Conservation (phyloP, 208 protist genomes). For the Acanthamoeba culbertsoni region DNA sequence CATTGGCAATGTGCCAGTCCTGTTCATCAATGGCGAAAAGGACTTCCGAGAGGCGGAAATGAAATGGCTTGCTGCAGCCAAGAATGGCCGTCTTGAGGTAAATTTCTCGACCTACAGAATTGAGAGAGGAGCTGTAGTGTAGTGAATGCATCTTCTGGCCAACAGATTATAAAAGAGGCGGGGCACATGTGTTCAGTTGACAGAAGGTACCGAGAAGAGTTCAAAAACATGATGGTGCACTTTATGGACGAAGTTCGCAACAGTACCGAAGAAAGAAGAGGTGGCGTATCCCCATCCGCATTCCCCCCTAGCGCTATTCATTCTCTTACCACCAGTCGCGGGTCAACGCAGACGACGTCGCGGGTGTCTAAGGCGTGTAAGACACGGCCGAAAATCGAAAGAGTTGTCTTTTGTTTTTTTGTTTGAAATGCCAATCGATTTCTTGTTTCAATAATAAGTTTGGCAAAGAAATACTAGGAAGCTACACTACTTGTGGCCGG, state of each 20-base stretch:
- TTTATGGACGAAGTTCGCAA: not conserved
- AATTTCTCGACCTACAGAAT: no score
- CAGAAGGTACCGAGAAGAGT: not conserved
- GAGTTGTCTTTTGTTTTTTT: no score
- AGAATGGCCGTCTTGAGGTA: constrained; percentile 2
- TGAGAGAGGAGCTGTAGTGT: no score
- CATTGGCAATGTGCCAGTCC: not conserved
- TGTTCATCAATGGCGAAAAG: constrained; percentile 30
- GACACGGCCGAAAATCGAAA: no score
- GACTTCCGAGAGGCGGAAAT: constrained; percentile 25
- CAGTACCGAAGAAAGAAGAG: not conserved
- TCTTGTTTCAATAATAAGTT: no score
- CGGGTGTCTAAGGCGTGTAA: no score
- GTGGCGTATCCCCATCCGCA: no score
- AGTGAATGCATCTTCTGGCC: not conserved
- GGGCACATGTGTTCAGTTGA: constrained; percentile 15
- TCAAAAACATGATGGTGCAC: not conserved
- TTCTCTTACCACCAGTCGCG: not conserved
- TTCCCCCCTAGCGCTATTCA: no score
- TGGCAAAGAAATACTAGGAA: no score
- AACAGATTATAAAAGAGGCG: constrained; percentile 33
- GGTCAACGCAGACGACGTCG: no score
- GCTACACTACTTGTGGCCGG: no score
- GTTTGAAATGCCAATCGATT: no score
- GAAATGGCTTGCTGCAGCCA: constrained; percentile 4